Base-by-base conservation (phyloP, 805 yeast species). In the Yarrowia deformans region DNA sequence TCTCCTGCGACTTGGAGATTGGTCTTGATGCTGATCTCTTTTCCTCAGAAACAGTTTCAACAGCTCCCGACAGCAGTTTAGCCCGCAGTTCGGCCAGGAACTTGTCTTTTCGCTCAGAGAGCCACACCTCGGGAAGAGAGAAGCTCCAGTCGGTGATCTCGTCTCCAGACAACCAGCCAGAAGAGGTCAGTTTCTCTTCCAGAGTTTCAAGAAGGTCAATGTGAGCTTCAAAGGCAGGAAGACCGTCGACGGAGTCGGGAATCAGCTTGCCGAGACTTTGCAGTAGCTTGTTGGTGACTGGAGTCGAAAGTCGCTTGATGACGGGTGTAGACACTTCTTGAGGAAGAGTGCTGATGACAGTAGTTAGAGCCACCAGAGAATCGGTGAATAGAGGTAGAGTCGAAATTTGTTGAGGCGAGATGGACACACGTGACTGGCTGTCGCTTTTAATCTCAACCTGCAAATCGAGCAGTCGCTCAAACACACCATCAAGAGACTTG, bases 81-180 rank as follows among this genome's bases (percentile, higher is more conserved):
- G 18, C 16, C 29, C 75, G 58, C 14, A 73, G 39, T 13, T 58
- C 49, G 45, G 70, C 71, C 16, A 73, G 52, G 34, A 70, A 72
- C 19, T 19, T 29, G n/a, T 69, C 56, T 45, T 70, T 72, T 10
- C 73, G 61, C 49, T 68, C 58, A 8, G 64, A 18, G 0, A 72
- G 63, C 76, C 76, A 74, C 32, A 71, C 74, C n/a, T 68, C 56
- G 1, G 70, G 67, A 49, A 72, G 67, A 9, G 70, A 46, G n/a
- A 48, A 68, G 35, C 71, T 60, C 74, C 75, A 74, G 18, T 70
- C 63, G 16, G 61, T 40, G 49, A 74, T 42, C 12, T 72, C 75
- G n/a, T 55, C 34, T 1, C 70, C 56, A 23, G 61, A 69, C 3
- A 61, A 61, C 75, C 75, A 73, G 13, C 69, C 58, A 19, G 43